These are phyloP conservation scores for Daedalea quercina DNA, from an alignment of 768 basidiomycete species.

Conservation along the genomic window DNA sequence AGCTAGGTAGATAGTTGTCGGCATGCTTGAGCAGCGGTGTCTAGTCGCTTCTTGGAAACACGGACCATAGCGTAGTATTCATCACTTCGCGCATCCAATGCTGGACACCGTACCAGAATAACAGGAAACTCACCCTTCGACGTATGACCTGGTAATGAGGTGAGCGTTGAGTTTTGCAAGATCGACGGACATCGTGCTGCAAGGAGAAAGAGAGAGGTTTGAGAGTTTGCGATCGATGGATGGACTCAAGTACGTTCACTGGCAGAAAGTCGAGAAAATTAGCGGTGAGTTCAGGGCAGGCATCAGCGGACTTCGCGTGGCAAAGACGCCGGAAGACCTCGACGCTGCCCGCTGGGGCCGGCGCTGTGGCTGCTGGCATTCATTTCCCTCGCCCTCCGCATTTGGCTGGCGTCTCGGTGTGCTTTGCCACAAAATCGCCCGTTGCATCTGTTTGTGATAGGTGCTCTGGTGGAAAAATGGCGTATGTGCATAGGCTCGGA, in stretches of 20 bases:
- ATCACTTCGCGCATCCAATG: conserved; percentile 37
- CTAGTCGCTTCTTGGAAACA: conserved; percentile 95
- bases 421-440: too few relatives aligned
- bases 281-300: conserved; percentile 1
- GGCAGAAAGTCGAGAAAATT: background rate
- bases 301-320: background rate
- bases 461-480: background rate
- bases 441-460: too few relatives aligned
- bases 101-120: conserved; percentile 1
- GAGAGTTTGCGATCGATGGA: conserved; percentile 13
- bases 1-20: conserved; percentile 64
- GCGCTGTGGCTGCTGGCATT: background rate
- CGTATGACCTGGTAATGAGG: conserved; percentile 81
- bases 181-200: conserved; percentile 52
- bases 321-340: too few relatives aligned
- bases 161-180: conserved; percentile 75
- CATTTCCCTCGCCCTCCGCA: background rate
- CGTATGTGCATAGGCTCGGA: background rate
- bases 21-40: conserved; percentile 78
- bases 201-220: conserved; percentile 1
- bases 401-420: background rate
- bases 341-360: too few relatives aligned
- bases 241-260: background rate
- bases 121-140: conserved; percentile 71
- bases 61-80: conserved; percentile 85